Base-by-base conservation (phyloP, 1,139 yeast species). In the Sugiyamaella sp. region DNA sequence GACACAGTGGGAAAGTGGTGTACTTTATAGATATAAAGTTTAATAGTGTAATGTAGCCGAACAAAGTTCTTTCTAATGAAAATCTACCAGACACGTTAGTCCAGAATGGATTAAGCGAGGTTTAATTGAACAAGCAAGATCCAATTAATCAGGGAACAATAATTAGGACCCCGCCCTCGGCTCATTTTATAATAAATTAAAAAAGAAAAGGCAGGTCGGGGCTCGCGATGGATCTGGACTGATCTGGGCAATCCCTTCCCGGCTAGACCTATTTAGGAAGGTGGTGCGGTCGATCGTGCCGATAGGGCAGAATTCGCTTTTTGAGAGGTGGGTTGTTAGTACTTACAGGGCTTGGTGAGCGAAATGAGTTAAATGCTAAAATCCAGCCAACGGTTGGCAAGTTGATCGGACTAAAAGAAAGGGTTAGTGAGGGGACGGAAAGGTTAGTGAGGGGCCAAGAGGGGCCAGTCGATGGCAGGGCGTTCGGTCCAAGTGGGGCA, bases 321-420 rank as follows among this genome's bases (percentile, higher is more conserved):
- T 37, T 10, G 16, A 37, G n/a, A n/a, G n/a, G n/a, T n/a, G n/a
- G 21, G 40, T 37, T 19, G 40, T 37, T 39, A 19, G 29, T 39
- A 39, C 43, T 39, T 39, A 39, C 43, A 8, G 22, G 24, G 35
- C 35, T 29, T 29, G 35, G 35, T 14, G 8, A 29, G n/a, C 35
- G 35, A 14, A 29, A 29, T 29, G 35, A 29, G 35, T 10, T 4
- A 12, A 29, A n/a, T n/a, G n/a, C n/a, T n/a, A 29, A 29, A 4
- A 25, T 25, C 29, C 29, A 25, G 35, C 14, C 35, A 8, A 4
- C 35, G 35, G 35, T 8, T 29, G n/a, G 35, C 35, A 14, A 29
- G 8, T 6, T 12, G n/a, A 29, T 29, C 35, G 35, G 35, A 29
- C 8, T 10, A 29, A 29, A 29, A 29, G n/a, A 8, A 6, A 29